Evolutionary conservation across 2,329 filamentous ascomycete genomes (phyloP).

Genomic region (Penicillium sp.): DNA sequence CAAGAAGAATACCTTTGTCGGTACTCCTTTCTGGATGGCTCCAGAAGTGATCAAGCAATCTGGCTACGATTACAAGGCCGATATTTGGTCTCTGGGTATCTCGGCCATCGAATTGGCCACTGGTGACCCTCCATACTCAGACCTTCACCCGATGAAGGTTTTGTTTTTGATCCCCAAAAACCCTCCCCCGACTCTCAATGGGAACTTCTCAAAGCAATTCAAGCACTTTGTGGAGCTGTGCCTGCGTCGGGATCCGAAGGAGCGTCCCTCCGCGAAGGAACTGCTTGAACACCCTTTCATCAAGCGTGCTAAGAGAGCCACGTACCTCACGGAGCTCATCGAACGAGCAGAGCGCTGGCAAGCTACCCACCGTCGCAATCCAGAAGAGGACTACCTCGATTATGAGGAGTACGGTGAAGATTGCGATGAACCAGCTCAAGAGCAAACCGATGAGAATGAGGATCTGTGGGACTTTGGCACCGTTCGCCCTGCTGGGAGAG

Average conservation of each 20-base stretch:
- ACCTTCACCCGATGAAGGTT: slow-evolving; percentile 98
- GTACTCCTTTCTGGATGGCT: slow-evolving; percentile 99
- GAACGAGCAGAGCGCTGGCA: slow-evolving; percentile 88
- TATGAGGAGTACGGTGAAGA: slow-evolving; percentile 55
- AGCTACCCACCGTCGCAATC: slow-evolving; percentile 66
- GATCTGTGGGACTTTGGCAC: slow-evolving; percentile 99
- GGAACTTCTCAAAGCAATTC: slow-evolving; percentile 78
- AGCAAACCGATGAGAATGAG: slow-evolving; percentile 60
- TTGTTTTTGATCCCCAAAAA: slow-evolving; percentile 96
- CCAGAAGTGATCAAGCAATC: slow-evolving; percentile 98
- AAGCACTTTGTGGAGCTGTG: slow-evolving; percentile 85
- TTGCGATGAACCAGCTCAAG: slow-evolving; percentile 34
- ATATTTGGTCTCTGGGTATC: slow-evolving; percentile 96
- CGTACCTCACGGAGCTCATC: slow-evolving; percentile 94
- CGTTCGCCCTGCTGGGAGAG: slow-evolving; percentile 75
- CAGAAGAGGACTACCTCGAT: slow-evolving; percentile 60
- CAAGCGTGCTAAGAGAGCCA: slow-evolving; percentile 87
- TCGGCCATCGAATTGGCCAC: slow-evolving; percentile 89
- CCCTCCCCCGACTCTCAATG: slow-evolving; percentile 76
- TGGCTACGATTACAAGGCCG: slow-evolving; percentile 95
- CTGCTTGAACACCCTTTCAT: slow-evolving; percentile 89
- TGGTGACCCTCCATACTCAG: slow-evolving; percentile 90
- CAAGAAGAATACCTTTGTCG: slow-evolving; percentile 98
- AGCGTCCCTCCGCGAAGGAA: slow-evolving; percentile 83
- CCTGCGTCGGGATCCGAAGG: slow-evolving; percentile 82